Evolutionary conservation across 352 stramenopile genomes (phyloP).

Genomic region (Pythium scleroteichum): DNA sequence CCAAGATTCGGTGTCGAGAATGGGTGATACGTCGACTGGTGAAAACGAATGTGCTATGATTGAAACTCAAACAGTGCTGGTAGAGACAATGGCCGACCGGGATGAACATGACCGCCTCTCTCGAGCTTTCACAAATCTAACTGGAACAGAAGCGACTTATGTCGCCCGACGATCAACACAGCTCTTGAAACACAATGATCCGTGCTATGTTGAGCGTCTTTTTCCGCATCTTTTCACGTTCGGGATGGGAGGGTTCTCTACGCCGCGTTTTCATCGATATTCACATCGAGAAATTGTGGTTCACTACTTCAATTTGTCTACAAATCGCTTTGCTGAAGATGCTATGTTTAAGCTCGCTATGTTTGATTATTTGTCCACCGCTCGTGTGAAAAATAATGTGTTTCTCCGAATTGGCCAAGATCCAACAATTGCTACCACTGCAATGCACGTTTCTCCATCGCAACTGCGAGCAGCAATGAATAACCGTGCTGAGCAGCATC

Average conservation of each 20-base stretch:
- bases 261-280: slow-evolving; percentile 11
- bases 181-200: slow-evolving; percentile 20
- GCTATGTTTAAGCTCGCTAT: slow-evolving; percentile 29
- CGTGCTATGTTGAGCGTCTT: slow-evolving; percentile 24
- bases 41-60: background rate
- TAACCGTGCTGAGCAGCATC: slow-evolving; percentile 9
- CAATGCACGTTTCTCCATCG: slow-evolving; percentile 15
- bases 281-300: slow-evolving; percentile 25
- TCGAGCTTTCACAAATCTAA: no score
- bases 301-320: slow-evolving; percentile 31
- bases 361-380: slow-evolving; percentile 26
- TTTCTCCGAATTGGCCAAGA: slow-evolving; percentile 27
- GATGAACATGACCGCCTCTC: no score
- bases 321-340: slow-evolving; percentile 29
- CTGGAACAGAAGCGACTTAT: background rate
- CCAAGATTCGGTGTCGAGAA: no score
- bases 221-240: slow-evolving; percentile 31
- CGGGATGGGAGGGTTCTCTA: slow-evolving; percentile 22
- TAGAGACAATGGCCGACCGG: no score
- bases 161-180: slow-evolving; percentile 6
- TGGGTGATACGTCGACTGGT: no score
- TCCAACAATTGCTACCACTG: slow-evolving; percentile 8
- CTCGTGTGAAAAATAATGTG: slow-evolving; percentile 19
- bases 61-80: no score
- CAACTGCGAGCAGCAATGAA: slow-evolving; percentile 13